phyloP scores from a whole-genome alignment of 2,329 filamentous ascomycete species.

The Alternaria novae-zelandiae region DNA sequence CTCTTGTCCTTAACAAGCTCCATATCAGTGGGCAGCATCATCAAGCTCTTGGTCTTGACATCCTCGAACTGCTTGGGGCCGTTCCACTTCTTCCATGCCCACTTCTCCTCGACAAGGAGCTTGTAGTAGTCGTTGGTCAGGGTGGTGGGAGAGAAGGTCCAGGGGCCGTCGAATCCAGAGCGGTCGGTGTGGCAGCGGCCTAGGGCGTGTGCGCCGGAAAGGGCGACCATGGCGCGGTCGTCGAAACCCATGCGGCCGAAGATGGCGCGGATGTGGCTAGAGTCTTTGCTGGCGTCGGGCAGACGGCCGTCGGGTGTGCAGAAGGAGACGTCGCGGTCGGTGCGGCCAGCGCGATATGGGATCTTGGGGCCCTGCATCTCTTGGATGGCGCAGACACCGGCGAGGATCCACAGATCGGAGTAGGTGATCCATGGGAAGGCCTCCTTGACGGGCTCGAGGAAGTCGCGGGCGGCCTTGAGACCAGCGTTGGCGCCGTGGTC shows the following conservation, averaged over 20 bases:
- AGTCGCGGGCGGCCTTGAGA: slow-evolving; percentile 83
- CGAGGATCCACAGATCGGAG: slow-evolving; percentile 96
- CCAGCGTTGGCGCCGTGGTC: slow-evolving; percentile 95
- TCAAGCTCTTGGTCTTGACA: slow-evolving; percentile 82
- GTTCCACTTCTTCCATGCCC: slow-evolving; percentile 96
- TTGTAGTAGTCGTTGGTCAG: slow-evolving; percentile 96
- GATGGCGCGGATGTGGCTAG: slow-evolving; percentile 83
- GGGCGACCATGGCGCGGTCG: slow-evolving; percentile 93
- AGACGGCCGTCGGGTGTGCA: slow-evolving; percentile 95
- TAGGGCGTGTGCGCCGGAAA: slow-evolving; percentile 80
- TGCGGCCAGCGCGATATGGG: slow-evolving; percentile 86
- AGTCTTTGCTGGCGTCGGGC: slow-evolving; percentile 79
- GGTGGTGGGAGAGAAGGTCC: slow-evolving; percentile 76
- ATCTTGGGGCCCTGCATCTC: slow-evolving; percentile 92
- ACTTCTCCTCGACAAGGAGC: slow-evolving; percentile 88
- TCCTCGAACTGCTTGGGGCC: slow-evolving; percentile 92
- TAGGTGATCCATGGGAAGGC: slow-evolving; percentile 94
- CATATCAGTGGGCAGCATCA: slow-evolving; percentile 97
- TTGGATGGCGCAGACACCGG: slow-evolving; percentile 83
- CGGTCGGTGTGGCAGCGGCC: slow-evolving; percentile 90
- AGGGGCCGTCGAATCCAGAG: slow-evolving; percentile 87
- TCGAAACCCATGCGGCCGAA: slow-evolving; percentile 98
- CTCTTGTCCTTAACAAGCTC: slow-evolving; percentile 85
- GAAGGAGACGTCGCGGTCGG: slow-evolving; percentile 77
- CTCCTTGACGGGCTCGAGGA: slow-evolving; percentile 90